Evolutionary conservation across 805 yeast genomes (phyloP).

Genomic region (Barnettozyma wickerhamii): DNA sequence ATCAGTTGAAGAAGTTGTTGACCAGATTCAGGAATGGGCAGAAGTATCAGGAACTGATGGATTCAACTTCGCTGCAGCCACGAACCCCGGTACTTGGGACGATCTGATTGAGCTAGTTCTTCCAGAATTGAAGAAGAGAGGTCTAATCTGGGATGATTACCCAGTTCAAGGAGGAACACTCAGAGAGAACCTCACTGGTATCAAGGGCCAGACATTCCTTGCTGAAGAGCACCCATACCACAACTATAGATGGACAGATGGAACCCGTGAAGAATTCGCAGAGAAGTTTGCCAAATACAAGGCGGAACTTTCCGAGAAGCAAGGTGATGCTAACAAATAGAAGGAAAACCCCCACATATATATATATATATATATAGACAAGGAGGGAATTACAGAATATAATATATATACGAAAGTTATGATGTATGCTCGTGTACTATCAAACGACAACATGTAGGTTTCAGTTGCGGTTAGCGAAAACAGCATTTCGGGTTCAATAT

Average conservation of each 20-base stretch:
- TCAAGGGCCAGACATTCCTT: slow-evolving; percentile 15
- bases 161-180: slow-evolving; percentile 30
- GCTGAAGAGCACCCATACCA: slow-evolving; percentile 16
- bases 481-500: slow-evolving; percentile 15
- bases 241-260: slow-evolving; percentile 22
- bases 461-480: slow-evolving; percentile 32
- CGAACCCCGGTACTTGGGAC: slow-evolving; percentile 34
- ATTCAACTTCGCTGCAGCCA: slow-evolving; percentile 35
- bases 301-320: slow-evolving; percentile 3
- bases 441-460: slow-evolving; percentile 30
- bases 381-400: too few species aligned
- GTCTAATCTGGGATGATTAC: slow-evolving; percentile 33
- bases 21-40: slow-evolving; percentile 34
- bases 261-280: slow-evolving; percentile 27
- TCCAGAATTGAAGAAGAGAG: slow-evolving; percentile 33
- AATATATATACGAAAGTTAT: slow-evolving; percentile 4
- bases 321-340: slow-evolving; percentile 1
- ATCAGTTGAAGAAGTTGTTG: slow-evolving; percentile 34
- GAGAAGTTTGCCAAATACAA: slow-evolving; percentile 5
- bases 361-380: not conserved
- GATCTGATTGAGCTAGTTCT: slow-evolving; percentile 32
- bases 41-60: slow-evolving; percentile 39
- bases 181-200: slow-evolving; percentile 28
- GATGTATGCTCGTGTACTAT: slow-evolving; percentile 30
- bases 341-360: not conserved